phyloP scores from a whole-genome alignment of 441 rosid genomes.

The Syzygium malaccense region DNA sequence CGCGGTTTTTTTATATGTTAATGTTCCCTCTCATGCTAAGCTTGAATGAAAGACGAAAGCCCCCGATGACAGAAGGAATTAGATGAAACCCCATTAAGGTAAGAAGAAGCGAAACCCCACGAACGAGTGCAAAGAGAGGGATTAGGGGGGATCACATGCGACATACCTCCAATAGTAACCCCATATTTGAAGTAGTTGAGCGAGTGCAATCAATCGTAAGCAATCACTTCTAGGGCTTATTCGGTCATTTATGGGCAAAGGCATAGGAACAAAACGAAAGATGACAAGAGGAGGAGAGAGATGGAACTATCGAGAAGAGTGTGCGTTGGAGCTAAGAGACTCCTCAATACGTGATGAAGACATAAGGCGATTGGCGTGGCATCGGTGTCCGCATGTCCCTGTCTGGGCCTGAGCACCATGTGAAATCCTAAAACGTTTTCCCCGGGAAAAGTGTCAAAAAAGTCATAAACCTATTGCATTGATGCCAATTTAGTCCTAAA shows the following conservation, averaged over 20 bases:
- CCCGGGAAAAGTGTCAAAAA: no score
- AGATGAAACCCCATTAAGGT: neutral
- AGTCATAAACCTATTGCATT: no score
- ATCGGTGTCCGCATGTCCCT: constrained; percentile 18
- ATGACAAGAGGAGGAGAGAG: neutral
- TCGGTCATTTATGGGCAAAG: neutral
- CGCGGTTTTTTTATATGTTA: neutral
- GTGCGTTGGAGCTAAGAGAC: neutral
- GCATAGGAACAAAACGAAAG: neutral
- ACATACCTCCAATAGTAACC: neutral
- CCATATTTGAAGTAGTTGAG: neutral
- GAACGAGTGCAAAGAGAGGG: neutral
- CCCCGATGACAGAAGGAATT: fast-evolving
- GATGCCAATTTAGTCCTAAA: no score
- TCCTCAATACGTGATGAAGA: constrained; percentile 7
- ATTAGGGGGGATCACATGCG: neutral
- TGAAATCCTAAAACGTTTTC: neutral
- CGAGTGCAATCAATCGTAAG: neutral
- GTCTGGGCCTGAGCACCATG: constrained; percentile 2
- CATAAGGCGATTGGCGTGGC: constrained; percentile 39
- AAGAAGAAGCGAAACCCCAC: neutral
- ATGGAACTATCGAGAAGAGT: neutral
- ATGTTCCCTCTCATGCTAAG: neutral
- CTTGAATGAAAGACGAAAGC: neutral
- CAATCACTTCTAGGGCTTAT: neutral